phyloP scores from a whole-genome alignment of 805 yeast species.

The Hanseniaspora valbyensis region DNA sequence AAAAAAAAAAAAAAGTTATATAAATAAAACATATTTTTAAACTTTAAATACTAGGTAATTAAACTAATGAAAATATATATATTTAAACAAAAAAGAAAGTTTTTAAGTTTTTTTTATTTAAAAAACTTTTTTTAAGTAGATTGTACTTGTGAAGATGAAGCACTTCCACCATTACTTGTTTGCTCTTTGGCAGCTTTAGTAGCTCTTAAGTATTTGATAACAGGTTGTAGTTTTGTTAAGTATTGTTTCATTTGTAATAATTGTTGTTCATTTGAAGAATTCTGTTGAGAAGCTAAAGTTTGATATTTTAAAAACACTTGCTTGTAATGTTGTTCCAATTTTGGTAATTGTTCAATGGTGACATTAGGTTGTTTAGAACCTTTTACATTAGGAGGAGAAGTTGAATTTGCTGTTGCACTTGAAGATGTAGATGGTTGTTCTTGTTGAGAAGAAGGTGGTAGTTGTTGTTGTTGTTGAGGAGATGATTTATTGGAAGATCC shows the following conservation, averaged over 20 bases:
- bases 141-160: neutral
- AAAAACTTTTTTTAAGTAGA: neutral
- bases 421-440: neutral
- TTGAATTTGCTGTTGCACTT: neutral
- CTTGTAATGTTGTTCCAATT: slow-evolving; percentile 10
- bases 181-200: neutral
- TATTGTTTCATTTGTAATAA: slow-evolving; percentile 8
- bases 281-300: slow-evolving; percentile 4
- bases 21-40: too few species aligned
- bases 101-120: too few species aligned
- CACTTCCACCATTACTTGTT: neutral
- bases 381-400: neutral
- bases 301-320: slow-evolving; percentile 10
- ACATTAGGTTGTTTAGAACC: neutral
- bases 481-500: too few species aligned
- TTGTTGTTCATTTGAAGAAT: slow-evolving; percentile 1
- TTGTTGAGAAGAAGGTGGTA: neutral
- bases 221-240: slow-evolving; percentile 8
- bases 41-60: too few species aligned
- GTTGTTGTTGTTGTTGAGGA: neutral
- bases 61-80: too few species aligned
- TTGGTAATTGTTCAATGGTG: slow-evolving; percentile 10
- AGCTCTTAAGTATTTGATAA: slow-evolving; percentile 7
- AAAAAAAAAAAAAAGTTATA: neutral
- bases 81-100: too few species aligned